Conservation (phyloP, 2,329 filamentous ascomycete genomes). For the Leptographium wingfieldii region DNA sequence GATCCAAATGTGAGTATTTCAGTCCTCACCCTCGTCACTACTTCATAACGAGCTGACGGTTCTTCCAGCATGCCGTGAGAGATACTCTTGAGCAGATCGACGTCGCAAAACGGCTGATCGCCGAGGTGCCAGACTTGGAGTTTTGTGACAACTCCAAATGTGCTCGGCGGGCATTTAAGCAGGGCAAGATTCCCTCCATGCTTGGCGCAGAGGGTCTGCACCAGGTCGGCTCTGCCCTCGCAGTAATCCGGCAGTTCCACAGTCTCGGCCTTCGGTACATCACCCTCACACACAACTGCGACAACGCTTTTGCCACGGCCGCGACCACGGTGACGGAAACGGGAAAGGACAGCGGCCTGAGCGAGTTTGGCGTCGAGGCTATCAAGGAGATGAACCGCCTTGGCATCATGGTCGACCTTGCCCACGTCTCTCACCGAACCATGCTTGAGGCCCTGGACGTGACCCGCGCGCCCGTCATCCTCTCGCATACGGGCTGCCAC, state of each 20-base stretch:
- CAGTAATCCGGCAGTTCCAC: slow-evolving; percentile 22
- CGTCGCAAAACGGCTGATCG: slow-evolving; percentile 18
- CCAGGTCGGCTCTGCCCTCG: slow-evolving; percentile 22
- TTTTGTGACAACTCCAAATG: slow-evolving; percentile 18
- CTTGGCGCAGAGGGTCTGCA: slow-evolving; percentile 26
- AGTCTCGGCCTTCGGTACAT: slow-evolving; percentile 24
- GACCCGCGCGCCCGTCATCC: slow-evolving; percentile 11
- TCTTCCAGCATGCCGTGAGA: slow-evolving; percentile 7
- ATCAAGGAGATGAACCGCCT: slow-evolving; percentile 20
- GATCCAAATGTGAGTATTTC: neutral
- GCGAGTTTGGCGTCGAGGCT: slow-evolving; percentile 12
- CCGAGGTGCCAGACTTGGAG: slow-evolving; percentile 13
- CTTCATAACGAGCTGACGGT: too few relatives aligned
- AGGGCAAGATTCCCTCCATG: slow-evolving; percentile 22
- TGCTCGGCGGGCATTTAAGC: slow-evolving; percentile 17
- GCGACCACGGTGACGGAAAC: slow-evolving; percentile 18
- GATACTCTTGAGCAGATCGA: slow-evolving; percentile 23
- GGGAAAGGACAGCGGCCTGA: slow-evolving; percentile 11
- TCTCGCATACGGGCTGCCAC: slow-evolving; percentile 10
- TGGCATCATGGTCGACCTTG: slow-evolving; percentile 15
- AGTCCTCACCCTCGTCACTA: too few relatives aligned
- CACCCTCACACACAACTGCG: slow-evolving; percentile 23
- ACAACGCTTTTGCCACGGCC: slow-evolving; percentile 20
- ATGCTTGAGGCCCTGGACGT: slow-evolving; percentile 11
- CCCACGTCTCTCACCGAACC: slow-evolving; percentile 11